Conservation (phyloP, 2,329 filamentous ascomycete species). For the Grosmannia penicillata region DNA sequence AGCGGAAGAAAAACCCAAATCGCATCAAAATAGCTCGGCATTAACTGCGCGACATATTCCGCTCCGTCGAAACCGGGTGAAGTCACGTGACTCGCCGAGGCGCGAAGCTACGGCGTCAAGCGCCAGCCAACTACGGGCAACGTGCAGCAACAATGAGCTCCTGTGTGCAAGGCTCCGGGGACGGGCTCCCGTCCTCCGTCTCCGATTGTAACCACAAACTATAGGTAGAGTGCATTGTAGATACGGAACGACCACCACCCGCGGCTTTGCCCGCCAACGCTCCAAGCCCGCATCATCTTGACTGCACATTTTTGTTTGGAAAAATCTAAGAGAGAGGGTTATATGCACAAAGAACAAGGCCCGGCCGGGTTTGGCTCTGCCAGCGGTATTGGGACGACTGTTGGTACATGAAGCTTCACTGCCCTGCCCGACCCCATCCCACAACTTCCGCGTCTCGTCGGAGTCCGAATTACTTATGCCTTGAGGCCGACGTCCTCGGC, state of each 20-base stretch:
- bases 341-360: constrained; percentile 23
- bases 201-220: constrained; percentile 1
- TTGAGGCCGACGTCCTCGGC: constrained; percentile 88
- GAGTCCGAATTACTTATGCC: constrained; percentile 50
- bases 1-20: neutral
- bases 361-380: neutral
- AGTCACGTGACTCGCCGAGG: neutral
- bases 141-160: too few relatives aligned
- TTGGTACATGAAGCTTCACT: constrained; percentile 8
- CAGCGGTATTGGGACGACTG: constrained; percentile 4
- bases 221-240: too few relatives aligned
- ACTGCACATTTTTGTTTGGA: constrained; percentile 4
- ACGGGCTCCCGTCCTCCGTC: too few relatives aligned
- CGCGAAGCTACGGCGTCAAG: too few relatives aligned
- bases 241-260: neutral
- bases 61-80: neutral
- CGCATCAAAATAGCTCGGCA: constrained; percentile 5
- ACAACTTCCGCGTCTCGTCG: neutral
- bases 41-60: constrained; percentile 6
- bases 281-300: neutral
- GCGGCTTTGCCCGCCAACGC: neutral
- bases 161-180: too few relatives aligned
- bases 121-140: neutral
- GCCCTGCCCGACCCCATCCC: neutral
- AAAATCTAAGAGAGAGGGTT: constrained; percentile 24